Conservation (phyloP, 257 asterid genomes). For the Solanum infundibuliforme region DNA sequence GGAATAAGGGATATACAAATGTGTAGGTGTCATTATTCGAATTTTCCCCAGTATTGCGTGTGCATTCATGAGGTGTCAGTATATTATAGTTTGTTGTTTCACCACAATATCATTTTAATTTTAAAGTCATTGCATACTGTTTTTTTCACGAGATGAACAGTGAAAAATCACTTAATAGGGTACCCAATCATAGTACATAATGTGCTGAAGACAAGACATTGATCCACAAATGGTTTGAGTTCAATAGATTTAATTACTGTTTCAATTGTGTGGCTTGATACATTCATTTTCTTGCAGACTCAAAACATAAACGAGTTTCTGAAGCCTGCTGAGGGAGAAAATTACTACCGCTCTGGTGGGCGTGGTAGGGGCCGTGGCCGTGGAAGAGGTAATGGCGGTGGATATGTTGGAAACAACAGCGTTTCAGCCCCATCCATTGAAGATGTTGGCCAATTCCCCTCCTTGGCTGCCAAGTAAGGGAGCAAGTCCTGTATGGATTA, state of each 20-base stretch:
- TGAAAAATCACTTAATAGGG: too few species aligned
- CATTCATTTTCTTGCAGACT: not conserved
- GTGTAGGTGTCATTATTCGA: not conserved
- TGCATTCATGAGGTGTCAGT: not conserved
- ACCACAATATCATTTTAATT: not conserved
- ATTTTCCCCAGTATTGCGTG: not conserved
- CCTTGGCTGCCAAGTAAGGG: constrained; percentile 3
- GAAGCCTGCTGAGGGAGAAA: constrained; percentile 3
- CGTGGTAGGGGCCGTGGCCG: constrained; percentile 2
- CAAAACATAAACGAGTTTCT: constrained; percentile 2
- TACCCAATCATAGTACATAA: not conserved
- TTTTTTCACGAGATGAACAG: not conserved
- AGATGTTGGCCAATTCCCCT: constrained; percentile 3
- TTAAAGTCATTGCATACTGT: not conserved
- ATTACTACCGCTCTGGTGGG: not conserved
- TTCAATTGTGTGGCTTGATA: not conserved
- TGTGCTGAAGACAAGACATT: not conserved
- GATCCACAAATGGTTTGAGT: not conserved
- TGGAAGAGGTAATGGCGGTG: not conserved
- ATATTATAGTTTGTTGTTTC: not conserved
- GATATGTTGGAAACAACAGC: not conserved
- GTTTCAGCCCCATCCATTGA: not conserved
- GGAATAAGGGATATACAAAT: not conserved
- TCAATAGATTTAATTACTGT: not conserved
- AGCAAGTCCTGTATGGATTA: not conserved